Evolutionary conservation across 2,329 filamentous ascomycete genomes (phyloP).

Genomic region (Colletotrichum gigasporum): DNA sequence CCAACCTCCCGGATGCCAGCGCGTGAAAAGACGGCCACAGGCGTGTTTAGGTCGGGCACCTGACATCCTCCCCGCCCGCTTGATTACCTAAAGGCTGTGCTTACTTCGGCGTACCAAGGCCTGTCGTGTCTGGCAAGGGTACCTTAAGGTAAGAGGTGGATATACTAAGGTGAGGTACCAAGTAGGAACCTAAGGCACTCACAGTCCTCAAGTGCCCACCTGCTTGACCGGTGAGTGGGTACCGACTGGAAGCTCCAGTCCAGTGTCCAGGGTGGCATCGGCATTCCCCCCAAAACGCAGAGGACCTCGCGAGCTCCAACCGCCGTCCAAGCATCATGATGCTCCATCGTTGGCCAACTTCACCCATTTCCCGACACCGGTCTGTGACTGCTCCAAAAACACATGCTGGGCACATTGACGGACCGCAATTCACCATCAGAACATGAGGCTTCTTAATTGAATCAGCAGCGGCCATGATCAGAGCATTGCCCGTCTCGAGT

Average conservation of each 20-base stretch:
- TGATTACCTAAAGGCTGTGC: too few relatives aligned
- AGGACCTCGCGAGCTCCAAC: constrained; percentile 1
- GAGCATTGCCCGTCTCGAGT: constrained; percentile 5
- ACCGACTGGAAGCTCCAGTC: not conserved
- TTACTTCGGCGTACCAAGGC: too few relatives aligned
- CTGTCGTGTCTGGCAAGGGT: too few relatives aligned
- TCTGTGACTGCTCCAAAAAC: not conserved
- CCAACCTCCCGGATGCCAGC: too few relatives aligned
- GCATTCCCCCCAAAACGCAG: not conserved
- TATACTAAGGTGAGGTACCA: too few relatives aligned
- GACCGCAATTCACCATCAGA: not conserved
- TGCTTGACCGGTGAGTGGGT: too few relatives aligned
- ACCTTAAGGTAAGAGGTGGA: too few relatives aligned
- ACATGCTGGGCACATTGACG: not conserved
- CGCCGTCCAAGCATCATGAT: not conserved
- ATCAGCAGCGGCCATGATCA: constrained; percentile 28
- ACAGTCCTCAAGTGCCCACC: too few relatives aligned
- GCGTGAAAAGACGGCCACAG: too few relatives aligned
- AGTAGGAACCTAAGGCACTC: too few relatives aligned
- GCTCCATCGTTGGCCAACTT: not conserved
- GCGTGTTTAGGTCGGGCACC: too few relatives aligned
- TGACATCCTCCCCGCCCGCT: too few relatives aligned
- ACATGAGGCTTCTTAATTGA: constrained; percentile 9
- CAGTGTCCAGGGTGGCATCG: not conserved
- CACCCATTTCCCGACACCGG: not conserved